Base-by-base conservation (phyloP, 441 rosid genomes). In the Theobroma grandiflorum region DNA sequence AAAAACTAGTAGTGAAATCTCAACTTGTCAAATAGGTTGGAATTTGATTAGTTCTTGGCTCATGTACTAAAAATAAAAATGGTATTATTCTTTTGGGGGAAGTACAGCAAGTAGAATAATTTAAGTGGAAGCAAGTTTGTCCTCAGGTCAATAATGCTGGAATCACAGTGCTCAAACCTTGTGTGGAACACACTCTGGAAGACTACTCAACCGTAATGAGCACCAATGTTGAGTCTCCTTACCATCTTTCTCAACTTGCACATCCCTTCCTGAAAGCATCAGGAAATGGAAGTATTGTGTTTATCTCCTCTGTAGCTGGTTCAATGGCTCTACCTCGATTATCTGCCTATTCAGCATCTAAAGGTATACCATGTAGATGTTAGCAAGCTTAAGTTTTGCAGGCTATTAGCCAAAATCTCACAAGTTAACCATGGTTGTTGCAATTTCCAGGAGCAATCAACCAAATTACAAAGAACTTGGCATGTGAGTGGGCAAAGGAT, bases 401-500 rank as follows among this genome's bases (percentile, higher is more conserved):
- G 72, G 49, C 5, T 1, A 37, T 20, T 20, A 65, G 12, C 70
- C 75, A 49, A 8, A 71, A 50, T 71, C 43, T 33, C 18, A 33
- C 18, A 33, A 15, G 14, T 38, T 59, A 61, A 64, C 58, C 43
- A 18, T 31, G 31, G 10, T 74, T 47, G 66, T 10, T 62, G 69
- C 38, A 33, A 47, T 75, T 62, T 0, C 68, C 68, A 86, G 89
- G 89, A 11, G 87, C 86, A 12, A 79, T 87, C 37, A 85, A 85
- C 49, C 83, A 85, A 71, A 12, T 85, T 0, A 83, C 83, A 0
- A 85, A 63, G 84, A 81, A 78, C 77, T 77, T 87, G 78, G 88
- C 89, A 10, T 81, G 84, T 20, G 86, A 87, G 71, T 87, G 89
- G 89, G 84, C 85, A 10, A 74, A 77, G 52, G 85, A 87, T 73